Percentiles rank a stretch among this genome's conserved stretches.
These are phyloP conservation scores for Cucurbitaria berberidis DNA, from an alignment of 2,329 filamentous ascomycete genomes.

Conservation along the genomic window DNA sequence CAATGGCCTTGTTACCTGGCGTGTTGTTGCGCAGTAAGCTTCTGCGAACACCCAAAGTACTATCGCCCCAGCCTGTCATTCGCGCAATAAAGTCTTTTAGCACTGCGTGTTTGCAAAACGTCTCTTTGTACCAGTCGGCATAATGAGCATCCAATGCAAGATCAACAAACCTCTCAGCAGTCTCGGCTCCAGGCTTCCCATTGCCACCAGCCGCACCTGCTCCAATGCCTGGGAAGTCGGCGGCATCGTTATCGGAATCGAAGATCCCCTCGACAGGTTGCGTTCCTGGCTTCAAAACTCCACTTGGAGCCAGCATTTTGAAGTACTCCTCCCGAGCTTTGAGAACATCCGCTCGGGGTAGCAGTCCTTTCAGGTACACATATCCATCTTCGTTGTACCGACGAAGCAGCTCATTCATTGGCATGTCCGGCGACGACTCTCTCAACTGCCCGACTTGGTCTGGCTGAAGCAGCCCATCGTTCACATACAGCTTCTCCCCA, in stretches of 20 bases:
- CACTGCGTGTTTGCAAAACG: constrained; percentile 60
- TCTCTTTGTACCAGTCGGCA: constrained; percentile 54
- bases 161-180: constrained; percentile 55
- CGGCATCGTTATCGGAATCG: constrained; percentile 50
- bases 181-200: constrained; percentile 51
- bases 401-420: constrained; percentile 56
- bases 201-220: constrained; percentile 57
- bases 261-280: constrained; percentile 62
- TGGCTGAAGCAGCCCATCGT: constrained; percentile 55
- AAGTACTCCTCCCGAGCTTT: constrained; percentile 62
- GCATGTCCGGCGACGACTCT: constrained; percentile 52
- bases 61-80: constrained; percentile 60
- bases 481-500: constrained; percentile 50
- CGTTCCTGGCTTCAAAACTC: constrained; percentile 62
- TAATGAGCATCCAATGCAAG: constrained; percentile 62
- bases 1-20: constrained; percentile 63
- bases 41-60: constrained; percentile 55
- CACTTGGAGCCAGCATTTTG: constrained; percentile 59
- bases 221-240: constrained; percentile 61
- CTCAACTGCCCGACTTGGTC: constrained; percentile 53
- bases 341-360: constrained; percentile 61
- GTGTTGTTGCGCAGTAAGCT: constrained; percentile 64
- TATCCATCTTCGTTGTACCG: constrained; percentile 61
- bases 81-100: constrained; percentile 58
- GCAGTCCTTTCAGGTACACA: constrained; percentile 61